phyloP scores from a whole-genome alignment of 1,284 basidiomycete species.

The Ustilago curta region DNA sequence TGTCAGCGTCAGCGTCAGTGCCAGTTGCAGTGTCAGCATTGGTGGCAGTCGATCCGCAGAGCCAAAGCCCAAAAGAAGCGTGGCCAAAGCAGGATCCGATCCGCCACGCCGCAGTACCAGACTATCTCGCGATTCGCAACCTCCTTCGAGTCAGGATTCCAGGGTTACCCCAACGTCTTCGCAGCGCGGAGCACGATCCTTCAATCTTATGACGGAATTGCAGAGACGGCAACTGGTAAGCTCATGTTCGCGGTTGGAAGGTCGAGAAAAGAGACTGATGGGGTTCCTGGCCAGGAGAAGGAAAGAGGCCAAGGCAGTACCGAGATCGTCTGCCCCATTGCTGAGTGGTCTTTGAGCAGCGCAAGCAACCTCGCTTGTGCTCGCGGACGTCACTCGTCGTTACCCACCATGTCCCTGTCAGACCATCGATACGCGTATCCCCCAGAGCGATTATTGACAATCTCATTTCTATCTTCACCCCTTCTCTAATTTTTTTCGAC shows the following conservation, averaged over 20 bases:
- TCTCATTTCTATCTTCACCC: too few species aligned
- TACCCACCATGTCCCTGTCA: constrained; percentile 17
- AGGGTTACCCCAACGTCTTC: background rate
- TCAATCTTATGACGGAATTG: constrained; percentile 1
- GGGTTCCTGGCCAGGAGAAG: background rate
- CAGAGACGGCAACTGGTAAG: constrained; percentile 21
- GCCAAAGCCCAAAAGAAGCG: background rate
- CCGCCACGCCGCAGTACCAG: constrained; percentile 27
- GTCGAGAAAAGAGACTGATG: background rate
- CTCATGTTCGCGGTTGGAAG: constrained; percentile 7
- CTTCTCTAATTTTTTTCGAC: too few species aligned
- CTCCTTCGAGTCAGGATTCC: constrained; percentile 15
- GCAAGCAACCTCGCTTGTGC: constrained; percentile 1
- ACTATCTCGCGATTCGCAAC: constrained; percentile 15
- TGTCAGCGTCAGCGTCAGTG: background rate
- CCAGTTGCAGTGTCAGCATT: background rate
- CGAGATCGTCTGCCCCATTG: constrained; percentile 1
- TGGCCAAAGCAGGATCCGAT: background rate
- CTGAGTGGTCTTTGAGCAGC: background rate
- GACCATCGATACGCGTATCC: background rate
- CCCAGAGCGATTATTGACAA: constrained; percentile 16
- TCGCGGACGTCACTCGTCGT: constrained; percentile 1
- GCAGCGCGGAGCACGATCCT: constrained; percentile 1
- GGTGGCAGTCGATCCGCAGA: background rate
- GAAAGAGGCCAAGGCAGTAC: background rate